phyloP scores from a whole-genome alignment of 176 grass and related monocot genomes.

The Bromus sterilis region DNA sequence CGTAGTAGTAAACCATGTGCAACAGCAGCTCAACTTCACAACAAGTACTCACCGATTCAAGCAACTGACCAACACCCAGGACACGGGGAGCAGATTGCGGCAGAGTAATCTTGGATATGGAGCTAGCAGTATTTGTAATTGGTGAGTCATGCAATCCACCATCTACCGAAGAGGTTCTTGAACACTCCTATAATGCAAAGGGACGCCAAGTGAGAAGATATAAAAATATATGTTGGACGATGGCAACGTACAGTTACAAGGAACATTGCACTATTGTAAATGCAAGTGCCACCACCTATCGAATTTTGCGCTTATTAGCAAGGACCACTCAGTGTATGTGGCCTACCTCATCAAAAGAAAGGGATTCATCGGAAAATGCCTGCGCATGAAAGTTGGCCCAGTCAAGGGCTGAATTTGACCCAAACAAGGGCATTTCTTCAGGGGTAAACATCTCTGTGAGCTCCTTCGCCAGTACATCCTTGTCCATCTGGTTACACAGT shows the following conservation, averaged over 20 bases:
- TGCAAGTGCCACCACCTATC: not conserved
- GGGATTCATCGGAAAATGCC: constrained; percentile 87
- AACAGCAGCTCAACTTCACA: not conserved
- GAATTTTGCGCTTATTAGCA: not conserved
- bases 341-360: constrained; percentile 86
- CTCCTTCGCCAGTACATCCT: constrained; percentile 47
- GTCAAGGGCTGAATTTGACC: constrained; percentile 58
- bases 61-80: constrained; percentile 81
- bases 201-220: not conserved
- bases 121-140: constrained; percentile 59
- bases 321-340: not conserved
- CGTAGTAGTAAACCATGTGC: not conserved
- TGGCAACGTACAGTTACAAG: not conserved
- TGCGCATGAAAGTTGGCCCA: constrained; percentile 57
- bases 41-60: constrained; percentile 71
- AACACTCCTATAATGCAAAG: constrained; percentile 68
- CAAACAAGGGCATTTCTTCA: constrained; percentile 85
- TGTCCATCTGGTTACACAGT: constrained; percentile 47
- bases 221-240: not conserved
- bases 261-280: constrained; percentile 1
- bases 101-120: constrained; percentile 49
- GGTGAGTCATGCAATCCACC: constrained; percentile 68
- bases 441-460: constrained; percentile 70
- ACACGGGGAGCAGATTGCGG: constrained; percentile 55
- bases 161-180: constrained; percentile 81